These are phyloP conservation scores for Cucumis hystrix DNA, from an alignment of 306 rosid genomes.

Conservation along the genomic window DNA sequence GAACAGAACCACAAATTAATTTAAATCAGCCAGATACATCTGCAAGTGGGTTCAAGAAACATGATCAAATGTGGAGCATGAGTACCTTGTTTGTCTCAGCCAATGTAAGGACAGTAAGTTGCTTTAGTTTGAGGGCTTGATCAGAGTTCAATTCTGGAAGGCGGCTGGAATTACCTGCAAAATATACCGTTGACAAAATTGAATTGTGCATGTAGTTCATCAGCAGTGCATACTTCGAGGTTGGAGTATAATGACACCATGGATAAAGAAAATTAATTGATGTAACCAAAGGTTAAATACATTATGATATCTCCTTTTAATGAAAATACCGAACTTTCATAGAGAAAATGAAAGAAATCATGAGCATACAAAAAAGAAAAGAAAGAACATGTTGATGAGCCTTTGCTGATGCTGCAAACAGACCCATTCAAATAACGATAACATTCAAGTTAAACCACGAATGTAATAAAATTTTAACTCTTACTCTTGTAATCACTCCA, in stretches of 20 bases:
- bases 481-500: constrained; percentile 93
- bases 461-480: constrained; percentile 1
- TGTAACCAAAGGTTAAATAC: background rate
- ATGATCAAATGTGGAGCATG: background rate
- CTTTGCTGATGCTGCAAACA: background rate
- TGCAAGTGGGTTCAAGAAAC: background rate
- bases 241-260: background rate
- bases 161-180: constrained; percentile 43
- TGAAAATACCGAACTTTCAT: background rate
- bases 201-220: background rate
- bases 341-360: too few relatives aligned
- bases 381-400: too few relatives aligned
- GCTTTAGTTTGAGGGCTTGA: constrained; percentile 80
- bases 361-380: background rate
- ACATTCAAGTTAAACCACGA: background rate
- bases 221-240: background rate
- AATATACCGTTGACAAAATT: background rate
- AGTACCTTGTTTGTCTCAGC: constrained; percentile 77
- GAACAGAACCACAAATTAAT: background rate
- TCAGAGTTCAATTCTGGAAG: constrained; percentile 59
- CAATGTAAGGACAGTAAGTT: constrained; percentile 96
- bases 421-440: background rate
- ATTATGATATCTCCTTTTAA: background rate
- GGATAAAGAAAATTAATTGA: background rate
- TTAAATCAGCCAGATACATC: background rate